A percentile compares a stretch with the other conserved stretches of the same genome.
Conservation (phyloP, 1,284 basidiomycete species). For the Ganoderma sp. region DNA sequence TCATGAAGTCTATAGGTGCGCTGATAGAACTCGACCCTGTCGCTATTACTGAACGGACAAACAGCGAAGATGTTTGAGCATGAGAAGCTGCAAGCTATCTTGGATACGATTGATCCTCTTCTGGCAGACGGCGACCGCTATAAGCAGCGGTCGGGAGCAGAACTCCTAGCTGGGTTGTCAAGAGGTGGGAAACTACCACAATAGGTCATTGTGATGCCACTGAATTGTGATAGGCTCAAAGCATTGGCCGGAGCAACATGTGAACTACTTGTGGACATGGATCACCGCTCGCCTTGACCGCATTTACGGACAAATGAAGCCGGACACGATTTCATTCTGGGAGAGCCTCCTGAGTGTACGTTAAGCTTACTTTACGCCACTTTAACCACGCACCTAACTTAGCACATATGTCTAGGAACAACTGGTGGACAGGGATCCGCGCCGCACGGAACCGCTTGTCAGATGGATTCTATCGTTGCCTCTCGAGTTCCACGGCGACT, state of each 20-base stretch:
- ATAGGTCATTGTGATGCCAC: slow-evolving; percentile 8
- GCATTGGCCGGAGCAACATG: slow-evolving; percentile 80
- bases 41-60: slow-evolving; percentile 18
- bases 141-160: slow-evolving; percentile 90
- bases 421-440: slow-evolving; percentile 82
- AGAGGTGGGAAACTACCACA: slow-evolving; percentile 51
- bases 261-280: slow-evolving; percentile 83
- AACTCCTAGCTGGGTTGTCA: slow-evolving; percentile 80
- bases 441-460: slow-evolving; percentile 79
- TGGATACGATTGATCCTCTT: slow-evolving; percentile 63
- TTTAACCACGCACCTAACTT: slow-evolving; percentile 6
- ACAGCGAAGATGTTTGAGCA: slow-evolving; percentile 73
- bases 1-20: slow-evolving; percentile 73
- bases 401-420: slow-evolving; percentile 53
- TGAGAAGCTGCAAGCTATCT: slow-evolving; percentile 57
- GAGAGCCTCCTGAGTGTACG: slow-evolving; percentile 67
- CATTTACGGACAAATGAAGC: slow-evolving; percentile 82
- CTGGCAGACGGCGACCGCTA: slow-evolving; percentile 81
- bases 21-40: slow-evolving; percentile 22
- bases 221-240: slow-evolving; percentile 70
- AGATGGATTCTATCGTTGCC: slow-evolving; percentile 82
- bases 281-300: slow-evolving; percentile 68
- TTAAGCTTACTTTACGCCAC: neutral
- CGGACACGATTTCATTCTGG: slow-evolving; percentile 83
- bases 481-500: slow-evolving; percentile 82